Evolutionary conservation across 305 asterid genomes (phyloP).

Genomic region (Withania somnifera): DNA sequence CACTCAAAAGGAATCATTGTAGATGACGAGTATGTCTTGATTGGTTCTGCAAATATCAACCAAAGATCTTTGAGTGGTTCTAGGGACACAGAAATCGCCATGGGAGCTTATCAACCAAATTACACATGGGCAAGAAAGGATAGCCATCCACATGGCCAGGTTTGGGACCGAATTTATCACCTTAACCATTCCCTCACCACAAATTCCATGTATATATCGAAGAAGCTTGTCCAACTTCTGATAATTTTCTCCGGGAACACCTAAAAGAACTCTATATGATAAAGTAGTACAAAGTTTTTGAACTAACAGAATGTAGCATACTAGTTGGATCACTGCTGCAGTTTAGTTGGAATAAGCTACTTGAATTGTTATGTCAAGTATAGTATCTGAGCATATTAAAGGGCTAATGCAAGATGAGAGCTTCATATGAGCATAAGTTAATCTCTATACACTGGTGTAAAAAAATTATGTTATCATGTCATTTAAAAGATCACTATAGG

Average conservation of each 20-base stretch:
- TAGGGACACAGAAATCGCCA: slow-evolving; percentile 59
- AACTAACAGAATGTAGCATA: not conserved
- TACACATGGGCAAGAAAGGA: slow-evolving; percentile 40
- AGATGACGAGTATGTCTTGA: slow-evolving; percentile 48
- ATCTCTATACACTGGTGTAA: no score
- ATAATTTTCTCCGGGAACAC: not conserved
- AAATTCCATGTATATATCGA: no score
- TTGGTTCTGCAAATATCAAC: slow-evolving; percentile 63
- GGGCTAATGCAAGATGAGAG: not conserved
- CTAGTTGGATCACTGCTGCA: not conserved
- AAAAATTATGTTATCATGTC: no score
- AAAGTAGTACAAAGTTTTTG: not conserved
- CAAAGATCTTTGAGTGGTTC: slow-evolving; percentile 64
- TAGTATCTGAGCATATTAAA: not conserved
- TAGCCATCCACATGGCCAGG: slow-evolving; percentile 51
- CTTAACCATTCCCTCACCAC: no score
- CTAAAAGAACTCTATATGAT: not conserved
- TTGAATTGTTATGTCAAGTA: not conserved
- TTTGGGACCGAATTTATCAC: not conserved
- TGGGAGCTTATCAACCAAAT: slow-evolving; percentile 63
- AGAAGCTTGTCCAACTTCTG: not conserved
- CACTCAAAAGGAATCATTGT: slow-evolving; percentile 60
- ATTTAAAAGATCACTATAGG: no score
- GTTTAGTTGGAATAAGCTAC: not conserved
- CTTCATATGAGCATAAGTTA: no score